Percentiles rank a stretch among this genome's conserved stretches.
Conservation (phyloP, 2,329 filamentous ascomycete genomes). For the Aaosphaeria pasadenensis region DNA sequence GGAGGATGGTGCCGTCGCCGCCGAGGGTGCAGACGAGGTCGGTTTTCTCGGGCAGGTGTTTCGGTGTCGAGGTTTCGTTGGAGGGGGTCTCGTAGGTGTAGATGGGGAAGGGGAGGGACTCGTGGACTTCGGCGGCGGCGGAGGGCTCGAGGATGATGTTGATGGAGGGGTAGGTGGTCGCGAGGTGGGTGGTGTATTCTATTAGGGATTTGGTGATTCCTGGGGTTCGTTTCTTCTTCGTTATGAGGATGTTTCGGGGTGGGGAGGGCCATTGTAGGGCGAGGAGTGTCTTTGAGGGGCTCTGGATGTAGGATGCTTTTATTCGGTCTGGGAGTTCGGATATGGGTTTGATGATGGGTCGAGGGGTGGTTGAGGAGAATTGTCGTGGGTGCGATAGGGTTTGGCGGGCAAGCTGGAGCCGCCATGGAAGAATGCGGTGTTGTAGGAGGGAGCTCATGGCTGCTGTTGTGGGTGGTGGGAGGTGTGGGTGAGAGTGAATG, state of each 20-base stretch:
- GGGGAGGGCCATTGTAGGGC: conserved; percentile 66
- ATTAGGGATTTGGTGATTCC: conserved; percentile 55
- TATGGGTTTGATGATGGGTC: conserved; percentile 23
- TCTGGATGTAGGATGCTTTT: conserved; percentile 47
- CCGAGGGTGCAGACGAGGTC: conserved; percentile 89
- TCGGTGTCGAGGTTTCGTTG: conserved; percentile 34
- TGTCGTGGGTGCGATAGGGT: conserved; percentile 3
- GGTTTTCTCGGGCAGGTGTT: conserved; percentile 67
- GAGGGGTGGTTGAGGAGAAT: conserved; percentile 25
- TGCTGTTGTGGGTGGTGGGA: neutral
- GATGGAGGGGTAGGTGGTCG: conserved; percentile 73
- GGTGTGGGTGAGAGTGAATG: no score
- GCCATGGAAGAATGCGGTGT: conserved; percentile 22
- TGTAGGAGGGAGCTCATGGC: conserved; percentile 17
- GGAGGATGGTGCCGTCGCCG: conserved; percentile 87
- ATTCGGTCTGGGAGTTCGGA: conserved; percentile 33
- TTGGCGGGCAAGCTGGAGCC: conserved; percentile 5
- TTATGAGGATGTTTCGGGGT: conserved; percentile 65
- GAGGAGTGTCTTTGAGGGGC: conserved; percentile 57
- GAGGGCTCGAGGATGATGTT: conserved; percentile 80
- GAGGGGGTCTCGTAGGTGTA: conserved; percentile 36
- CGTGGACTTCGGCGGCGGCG: conserved; percentile 70
- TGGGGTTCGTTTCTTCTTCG: conserved; percentile 62
- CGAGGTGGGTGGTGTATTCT: conserved; percentile 67
- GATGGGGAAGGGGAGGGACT: conserved; percentile 65